Evolutionary conservation across 192 early-diverging fungal genomes (phyloP).

Genomic region (Coemansia sp.): DNA sequence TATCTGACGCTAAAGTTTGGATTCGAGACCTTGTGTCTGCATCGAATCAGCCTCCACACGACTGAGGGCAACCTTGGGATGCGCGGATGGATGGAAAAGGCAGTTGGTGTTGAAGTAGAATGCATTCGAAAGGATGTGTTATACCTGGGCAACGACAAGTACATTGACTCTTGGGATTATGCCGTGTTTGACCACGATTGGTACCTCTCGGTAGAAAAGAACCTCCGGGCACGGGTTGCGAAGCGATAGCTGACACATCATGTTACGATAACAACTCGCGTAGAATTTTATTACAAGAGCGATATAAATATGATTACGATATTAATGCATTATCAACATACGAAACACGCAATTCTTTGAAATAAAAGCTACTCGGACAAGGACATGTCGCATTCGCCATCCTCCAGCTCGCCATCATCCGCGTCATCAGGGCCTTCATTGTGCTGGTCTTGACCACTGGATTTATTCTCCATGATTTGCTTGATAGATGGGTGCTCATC

Average conservation of each 20-base stretch:
- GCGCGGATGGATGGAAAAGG: constrained; percentile 51
- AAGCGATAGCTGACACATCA: not conserved
- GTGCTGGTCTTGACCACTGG: not conserved
- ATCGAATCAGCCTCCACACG: constrained; percentile 40
- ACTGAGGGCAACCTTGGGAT: constrained; percentile 35
- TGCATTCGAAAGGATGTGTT: constrained; percentile 40
- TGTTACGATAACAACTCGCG: not conserved
- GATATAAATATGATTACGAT: not conserved
- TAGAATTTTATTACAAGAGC: no score
- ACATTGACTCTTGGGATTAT: constrained; percentile 46
- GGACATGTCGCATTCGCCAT: constrained; percentile 53
- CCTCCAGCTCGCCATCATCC: constrained; percentile 26
- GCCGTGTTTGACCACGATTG: constrained; percentile 45
- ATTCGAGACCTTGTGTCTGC: constrained; percentile 32
- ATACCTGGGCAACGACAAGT: constrained; percentile 25
- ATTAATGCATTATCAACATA: not conserved
- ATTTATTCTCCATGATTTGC: not conserved
- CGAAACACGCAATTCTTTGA: not conserved
- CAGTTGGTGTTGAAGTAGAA: constrained; percentile 28
- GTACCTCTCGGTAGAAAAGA: constrained; percentile 17
- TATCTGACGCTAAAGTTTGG: constrained; percentile 44
- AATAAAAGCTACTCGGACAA: constrained; percentile 28
- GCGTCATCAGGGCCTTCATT: not conserved
- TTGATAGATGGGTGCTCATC: not conserved
- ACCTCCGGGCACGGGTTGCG: constrained; percentile 9